A percentile compares a stretch with the other conserved stretches of the same genome.
Evolutionary conservation across 331 rosid genomes (phyloP).

Genomic region (Prunus yedoensis): DNA sequence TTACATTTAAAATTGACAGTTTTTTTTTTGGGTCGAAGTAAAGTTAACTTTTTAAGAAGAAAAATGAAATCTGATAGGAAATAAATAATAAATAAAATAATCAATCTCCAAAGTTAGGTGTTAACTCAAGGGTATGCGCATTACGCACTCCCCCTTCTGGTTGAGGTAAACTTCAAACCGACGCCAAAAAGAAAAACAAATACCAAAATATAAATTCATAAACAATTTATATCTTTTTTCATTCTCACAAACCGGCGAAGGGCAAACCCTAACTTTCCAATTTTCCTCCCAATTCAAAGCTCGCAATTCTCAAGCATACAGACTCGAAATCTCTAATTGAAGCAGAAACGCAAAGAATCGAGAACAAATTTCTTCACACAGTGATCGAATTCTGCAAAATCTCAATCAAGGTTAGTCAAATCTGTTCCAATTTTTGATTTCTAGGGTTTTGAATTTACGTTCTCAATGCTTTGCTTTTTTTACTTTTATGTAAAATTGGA

Average conservation of each 20-base stretch:
- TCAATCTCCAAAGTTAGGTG: background rate
- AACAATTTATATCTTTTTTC: slow-evolving; percentile 5
- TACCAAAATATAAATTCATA: slow-evolving; percentile 6
- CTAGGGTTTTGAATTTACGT: slow-evolving; percentile 25
- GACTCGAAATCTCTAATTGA: slow-evolving; percentile 6
- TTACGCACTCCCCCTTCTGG: background rate
- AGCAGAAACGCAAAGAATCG: slow-evolving; percentile 13
- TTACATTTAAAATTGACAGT: too few species aligned
- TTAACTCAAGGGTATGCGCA: background rate
- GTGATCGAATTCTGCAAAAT: slow-evolving; percentile 1
- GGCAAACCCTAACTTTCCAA: slow-evolving; percentile 14
- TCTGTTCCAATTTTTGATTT: slow-evolving; percentile 25
- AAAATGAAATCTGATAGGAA: background rate
- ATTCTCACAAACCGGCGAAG: slow-evolving; percentile 33
- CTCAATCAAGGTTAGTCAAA: slow-evolving; percentile 35
- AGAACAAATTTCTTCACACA: background rate
- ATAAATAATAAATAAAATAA: background rate
- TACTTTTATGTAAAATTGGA: background rate
- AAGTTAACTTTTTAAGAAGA: background rate
- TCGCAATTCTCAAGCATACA: slow-evolving; percentile 7
- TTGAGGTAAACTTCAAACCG: background rate
- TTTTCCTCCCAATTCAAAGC: slow-evolving; percentile 17
- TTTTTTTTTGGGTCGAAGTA: background rate
- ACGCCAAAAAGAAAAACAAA: background rate
- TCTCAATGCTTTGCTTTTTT: background rate